These are phyloP conservation scores for Auricularia auricula-judae DNA, from an alignment of 768 basidiomycete species.

Conservation along the genomic window DNA sequence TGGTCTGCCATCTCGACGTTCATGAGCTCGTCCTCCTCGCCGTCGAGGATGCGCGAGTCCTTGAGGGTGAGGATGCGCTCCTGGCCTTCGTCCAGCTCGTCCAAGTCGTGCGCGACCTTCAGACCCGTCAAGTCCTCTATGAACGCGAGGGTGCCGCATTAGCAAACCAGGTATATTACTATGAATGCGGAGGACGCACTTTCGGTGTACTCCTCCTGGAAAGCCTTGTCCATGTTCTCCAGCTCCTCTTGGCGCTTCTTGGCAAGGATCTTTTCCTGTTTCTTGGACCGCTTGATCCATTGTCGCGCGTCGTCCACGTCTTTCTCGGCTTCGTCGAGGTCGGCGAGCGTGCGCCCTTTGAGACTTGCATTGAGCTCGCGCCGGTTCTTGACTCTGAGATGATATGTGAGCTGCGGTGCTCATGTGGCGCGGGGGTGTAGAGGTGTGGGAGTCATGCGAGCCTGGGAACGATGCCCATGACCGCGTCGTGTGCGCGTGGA, in stretches of 20 bases:
- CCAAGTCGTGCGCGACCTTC: slow-evolving; percentile 93
- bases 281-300: slow-evolving; percentile 90
- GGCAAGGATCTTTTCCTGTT: slow-evolving; percentile 80
- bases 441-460: too few species aligned
- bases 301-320: slow-evolving; percentile 69
- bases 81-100: slow-evolving; percentile 86
- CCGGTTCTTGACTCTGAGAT: slow-evolving; percentile 78
- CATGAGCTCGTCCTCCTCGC: slow-evolving; percentile 97
- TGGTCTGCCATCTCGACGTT: slow-evolving; percentile 91
- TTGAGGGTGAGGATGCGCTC: slow-evolving; percentile 93
- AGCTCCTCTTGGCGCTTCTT: slow-evolving; percentile 72
- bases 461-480: too few species aligned
- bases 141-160: slow-evolving; percentile 2
- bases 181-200: slow-evolving; percentile 38
- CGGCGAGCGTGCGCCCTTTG: slow-evolving; percentile 87
- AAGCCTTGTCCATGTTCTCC: slow-evolving; percentile 71
- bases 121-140: slow-evolving; percentile 84
- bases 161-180: background rate
- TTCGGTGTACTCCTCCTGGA: slow-evolving; percentile 75
- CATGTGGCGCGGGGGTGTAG: too few species aligned
- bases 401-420: background rate
- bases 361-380: slow-evolving; percentile 87
- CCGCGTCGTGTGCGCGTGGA: too few species aligned
- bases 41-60: slow-evolving; percentile 89
- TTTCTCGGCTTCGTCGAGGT: slow-evolving; percentile 44